Conservation (phyloP, 78 protist genomes). For the Dictyostelium purpureum region DNA sequence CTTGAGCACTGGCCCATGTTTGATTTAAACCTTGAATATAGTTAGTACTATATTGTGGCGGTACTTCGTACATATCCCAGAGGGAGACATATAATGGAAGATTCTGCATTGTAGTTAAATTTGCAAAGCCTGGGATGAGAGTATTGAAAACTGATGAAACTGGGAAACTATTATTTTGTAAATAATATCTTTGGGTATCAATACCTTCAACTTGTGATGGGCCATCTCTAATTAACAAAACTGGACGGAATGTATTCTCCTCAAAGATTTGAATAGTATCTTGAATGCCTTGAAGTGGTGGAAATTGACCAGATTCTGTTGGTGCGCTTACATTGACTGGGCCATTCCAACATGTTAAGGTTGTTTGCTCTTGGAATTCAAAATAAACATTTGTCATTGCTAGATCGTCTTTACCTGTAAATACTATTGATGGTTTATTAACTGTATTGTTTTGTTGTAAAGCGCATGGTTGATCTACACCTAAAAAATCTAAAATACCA, state of each 20-base stretch:
- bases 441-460: conserved; percentile 28
- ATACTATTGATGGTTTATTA: conserved; percentile 7
- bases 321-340: background rate
- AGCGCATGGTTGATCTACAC: background rate
- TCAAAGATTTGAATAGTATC: conserved; percentile 21
- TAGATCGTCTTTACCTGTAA: conserved; percentile 19
- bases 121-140: background rate
- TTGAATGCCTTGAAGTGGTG: conserved; percentile 4
- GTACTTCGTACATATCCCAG: conserved; percentile 77
- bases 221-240: background rate
- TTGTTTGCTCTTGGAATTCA: conserved; percentile 1
- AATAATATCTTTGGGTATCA: conserved; percentile 22
- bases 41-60: background rate
- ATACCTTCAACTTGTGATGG: conserved; percentile 29
- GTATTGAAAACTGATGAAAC: background rate
- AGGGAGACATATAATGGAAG: conserved; percentile 25
- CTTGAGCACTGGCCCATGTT: conserved; percentile 11
- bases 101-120: background rate
- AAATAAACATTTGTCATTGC: background rate
- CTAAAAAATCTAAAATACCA: conserved; percentile 10
- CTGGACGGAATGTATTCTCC: conserved; percentile 40
- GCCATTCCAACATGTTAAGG: background rate
- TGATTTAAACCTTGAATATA: conserved; percentile 17
- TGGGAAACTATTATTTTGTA: conserved; percentile 21
- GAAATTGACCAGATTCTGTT: conserved; percentile 66